Conservation (phyloP, 257 asterid genomes). For the Solanum gandarillasii region DNA sequence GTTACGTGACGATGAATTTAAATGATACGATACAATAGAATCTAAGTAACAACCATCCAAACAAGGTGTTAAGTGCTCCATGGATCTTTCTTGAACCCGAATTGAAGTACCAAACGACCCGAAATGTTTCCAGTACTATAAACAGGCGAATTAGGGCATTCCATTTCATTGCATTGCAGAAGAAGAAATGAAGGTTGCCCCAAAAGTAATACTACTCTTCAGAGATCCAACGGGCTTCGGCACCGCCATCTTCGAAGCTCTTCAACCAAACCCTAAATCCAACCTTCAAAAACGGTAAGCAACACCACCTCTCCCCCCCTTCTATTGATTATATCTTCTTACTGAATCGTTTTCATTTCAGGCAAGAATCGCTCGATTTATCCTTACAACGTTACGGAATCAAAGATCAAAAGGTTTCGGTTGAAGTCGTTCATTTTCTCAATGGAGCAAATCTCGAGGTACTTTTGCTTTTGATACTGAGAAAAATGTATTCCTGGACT, state of each 20-base stretch:
- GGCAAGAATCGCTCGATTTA: conserved; percentile 52
- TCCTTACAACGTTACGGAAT: conserved; percentile 58
- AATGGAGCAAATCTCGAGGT: conserved; percentile 46
- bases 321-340: neutral
- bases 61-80: neutral
- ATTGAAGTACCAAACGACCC: neutral
- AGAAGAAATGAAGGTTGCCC: conserved; percentile 44
- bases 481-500: neutral
- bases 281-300: conserved; percentile 34
- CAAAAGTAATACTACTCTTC: conserved; percentile 47
- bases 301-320: too few species aligned
- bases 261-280: conserved; percentile 36
- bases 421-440: conserved; percentile 41
- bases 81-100: neutral
- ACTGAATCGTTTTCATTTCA: conserved; percentile 8
- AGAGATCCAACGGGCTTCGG: conserved; percentile 47
- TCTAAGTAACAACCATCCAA: too few species aligned
- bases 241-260: conserved; percentile 37
- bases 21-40: too few species aligned
- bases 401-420: conserved; percentile 44
- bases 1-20: too few species aligned
- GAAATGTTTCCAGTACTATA: neutral
- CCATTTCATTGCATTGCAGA: neutral
- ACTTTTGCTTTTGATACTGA: neutral
- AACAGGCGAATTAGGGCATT: neutral